Conservation (phyloP, 140 eudicot genomes). For the Ambrosia hybrid region DNA sequence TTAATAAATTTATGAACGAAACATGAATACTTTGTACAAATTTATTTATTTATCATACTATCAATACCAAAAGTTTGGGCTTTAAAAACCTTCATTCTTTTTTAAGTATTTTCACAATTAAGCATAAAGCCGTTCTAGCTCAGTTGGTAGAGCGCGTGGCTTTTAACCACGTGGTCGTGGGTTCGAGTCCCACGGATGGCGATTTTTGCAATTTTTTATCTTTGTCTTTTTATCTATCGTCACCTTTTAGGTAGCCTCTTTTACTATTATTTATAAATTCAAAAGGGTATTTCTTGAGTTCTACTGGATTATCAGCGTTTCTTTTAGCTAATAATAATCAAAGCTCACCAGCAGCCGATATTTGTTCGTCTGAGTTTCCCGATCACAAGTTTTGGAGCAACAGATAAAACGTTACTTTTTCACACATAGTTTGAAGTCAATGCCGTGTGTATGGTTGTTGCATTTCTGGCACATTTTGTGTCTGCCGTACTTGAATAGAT, state of each 20-base stretch:
- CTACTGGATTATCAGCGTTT: constrained; percentile 73
- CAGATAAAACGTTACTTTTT: constrained; percentile 71
- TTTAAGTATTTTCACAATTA: too few species aligned
- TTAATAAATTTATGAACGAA: too few species aligned
- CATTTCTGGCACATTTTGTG: constrained; percentile 93
- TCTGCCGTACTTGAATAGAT: constrained; percentile 88
- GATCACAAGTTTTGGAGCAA: constrained; percentile 63
- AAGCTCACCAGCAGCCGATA: constrained; percentile 93
- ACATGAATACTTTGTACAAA: too few species aligned
- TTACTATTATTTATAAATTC: constrained; percentile 68
- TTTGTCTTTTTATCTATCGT: not conserved
- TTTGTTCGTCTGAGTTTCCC: constrained; percentile 72
- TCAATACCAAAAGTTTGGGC: too few species aligned
- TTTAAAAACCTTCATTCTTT: too few species aligned
- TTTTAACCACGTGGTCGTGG: constrained; percentile 99
- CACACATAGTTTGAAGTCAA: constrained; percentile 81
- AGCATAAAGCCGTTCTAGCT: constrained; percentile 51
- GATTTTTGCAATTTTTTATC: not conserved
- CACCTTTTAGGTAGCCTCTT: constrained; percentile 39
- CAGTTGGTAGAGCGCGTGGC: constrained; percentile 99
- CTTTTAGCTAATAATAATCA: constrained; percentile 66
- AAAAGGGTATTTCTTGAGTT: constrained; percentile 86
- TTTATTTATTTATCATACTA: too few species aligned
- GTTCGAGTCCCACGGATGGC: constrained; percentile 99
- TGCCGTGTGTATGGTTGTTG: constrained; percentile 82